phyloP scores from a whole-genome alignment of 2,329 filamentous ascomycete species.

The Colletotrichum orchidophilum region DNA sequence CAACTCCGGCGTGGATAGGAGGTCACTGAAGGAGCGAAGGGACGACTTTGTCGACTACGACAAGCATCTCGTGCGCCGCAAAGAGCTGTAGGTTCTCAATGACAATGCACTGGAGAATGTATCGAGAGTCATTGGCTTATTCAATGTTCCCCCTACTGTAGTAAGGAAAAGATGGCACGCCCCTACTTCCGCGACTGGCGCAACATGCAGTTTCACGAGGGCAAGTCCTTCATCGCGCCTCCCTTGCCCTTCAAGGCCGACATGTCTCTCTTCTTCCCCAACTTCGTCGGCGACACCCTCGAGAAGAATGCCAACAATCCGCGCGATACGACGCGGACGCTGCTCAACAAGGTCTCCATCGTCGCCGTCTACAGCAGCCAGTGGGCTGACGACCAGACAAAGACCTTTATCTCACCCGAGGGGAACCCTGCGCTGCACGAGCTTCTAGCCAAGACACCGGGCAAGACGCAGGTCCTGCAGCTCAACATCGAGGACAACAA shows the following conservation, averaged over 20 bases:
- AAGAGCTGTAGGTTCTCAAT: conserved; percentile 70
- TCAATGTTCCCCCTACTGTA: conserved; percentile 42
- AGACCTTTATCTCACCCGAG: conserved; percentile 72
- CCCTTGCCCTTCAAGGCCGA: conserved; percentile 85
- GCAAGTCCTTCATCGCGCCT: conserved; percentile 91
- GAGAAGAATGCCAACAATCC: conserved; percentile 60
- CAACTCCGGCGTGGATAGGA: conserved; percentile 80
- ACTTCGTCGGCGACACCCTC: conserved; percentile 84
- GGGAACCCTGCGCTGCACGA: conserved; percentile 76
- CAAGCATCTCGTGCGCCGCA: conserved; percentile 80
- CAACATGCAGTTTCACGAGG: conserved; percentile 82
- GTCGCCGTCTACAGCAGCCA: conserved; percentile 83
- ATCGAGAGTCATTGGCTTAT: background rate
- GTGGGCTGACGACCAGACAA: conserved; percentile 87
- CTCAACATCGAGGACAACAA: conserved; percentile 89
- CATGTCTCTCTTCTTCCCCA: conserved; percentile 90
- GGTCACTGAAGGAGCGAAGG: conserved; percentile 73
- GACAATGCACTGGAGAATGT: background rate
- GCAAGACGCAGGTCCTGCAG: conserved; percentile 75
- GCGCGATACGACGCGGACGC: conserved; percentile 77
- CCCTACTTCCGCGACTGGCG: conserved; percentile 98
- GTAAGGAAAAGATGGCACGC: conserved; percentile 78
- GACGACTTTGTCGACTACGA: conserved; percentile 88
- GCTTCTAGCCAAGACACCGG: conserved; percentile 63
- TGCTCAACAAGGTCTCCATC: conserved; percentile 79